A percentile compares a stretch with the other conserved stretches of the same genome.
These are phyloP conservation scores for Cryptosporidium parvum DNA, from an alignment of 169 alveolate species.

Conservation along the genomic window DNA sequence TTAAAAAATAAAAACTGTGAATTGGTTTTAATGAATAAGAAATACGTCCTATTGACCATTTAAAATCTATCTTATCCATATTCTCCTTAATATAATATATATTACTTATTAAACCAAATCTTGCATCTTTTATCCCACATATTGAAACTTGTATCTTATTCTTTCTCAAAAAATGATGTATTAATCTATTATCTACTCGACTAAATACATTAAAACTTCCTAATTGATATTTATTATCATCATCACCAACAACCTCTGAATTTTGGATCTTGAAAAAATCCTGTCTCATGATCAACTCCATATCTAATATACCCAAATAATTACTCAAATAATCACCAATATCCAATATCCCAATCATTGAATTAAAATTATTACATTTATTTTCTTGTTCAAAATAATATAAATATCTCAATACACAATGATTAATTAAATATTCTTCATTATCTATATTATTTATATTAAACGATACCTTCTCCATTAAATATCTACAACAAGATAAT, in stretches of 20 bases:
- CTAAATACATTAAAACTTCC: conserved; percentile 27
- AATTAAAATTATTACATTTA: not conserved
- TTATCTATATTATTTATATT: not conserved
- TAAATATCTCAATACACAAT: conserved; percentile 4
- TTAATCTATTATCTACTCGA: conserved; percentile 9
- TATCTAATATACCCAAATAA: conserved; percentile 11
- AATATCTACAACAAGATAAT: conserved; percentile 10
- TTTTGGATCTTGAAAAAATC: not conserved
- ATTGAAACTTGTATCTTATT: conserved; percentile 13
- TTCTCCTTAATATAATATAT: conserved; percentile 18
- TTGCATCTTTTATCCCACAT: not conserved
- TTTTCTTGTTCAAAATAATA: not conserved
- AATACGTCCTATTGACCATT: conserved; percentile 28
- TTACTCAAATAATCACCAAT: conserved; percentile 37
- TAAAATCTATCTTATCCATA: not conserved
- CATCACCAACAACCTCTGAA: not conserved
- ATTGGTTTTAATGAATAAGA: conserved; percentile 31
- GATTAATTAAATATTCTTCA: conserved; percentile 5
- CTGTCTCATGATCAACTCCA: conserved; percentile 29
- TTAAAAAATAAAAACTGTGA: conserved; percentile 4
- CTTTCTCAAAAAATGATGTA: conserved; percentile 35
- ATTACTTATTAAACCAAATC: conserved; percentile 12
- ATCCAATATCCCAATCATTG: conserved; percentile 14
- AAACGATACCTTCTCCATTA: conserved; percentile 32
- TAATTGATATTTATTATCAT: not conserved